Base-by-base conservation (phyloP, 225 moss, liverwort and hornwort species). In the Lunularia cruciata region DNA sequence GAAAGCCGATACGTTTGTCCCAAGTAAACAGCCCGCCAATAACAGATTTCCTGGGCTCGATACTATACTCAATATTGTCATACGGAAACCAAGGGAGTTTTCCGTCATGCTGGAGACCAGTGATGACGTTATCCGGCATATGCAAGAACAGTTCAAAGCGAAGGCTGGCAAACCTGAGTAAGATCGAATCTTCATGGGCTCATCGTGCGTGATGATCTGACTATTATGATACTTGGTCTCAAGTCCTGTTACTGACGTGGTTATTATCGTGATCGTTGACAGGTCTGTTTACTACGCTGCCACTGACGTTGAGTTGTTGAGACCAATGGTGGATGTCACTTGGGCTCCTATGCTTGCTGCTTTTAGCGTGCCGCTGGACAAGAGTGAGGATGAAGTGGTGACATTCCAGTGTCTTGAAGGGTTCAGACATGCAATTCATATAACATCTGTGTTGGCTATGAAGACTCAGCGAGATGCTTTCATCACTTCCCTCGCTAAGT, bases 341-440 rank as follows among this genome's bases (percentile, higher is more conserved):
- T 99, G 98, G 98, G 98, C 98, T 81, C 98, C 98, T 22, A 99
- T 99, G 98, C 80, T 99, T 72, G 98, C 94, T 81, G 98, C 98
- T 58, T 99, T 99, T 46, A 99, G 98, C 78, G 93, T 99, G 61
- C 98, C 98, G 34, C 79, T 99, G 61, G 98, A 99, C 69, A 93
- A 91, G 84, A 99, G 98, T 82, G 98, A 93, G 84, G 98, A 99
- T 73, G 98, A 99, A 75, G 79, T 99, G 38, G 85, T 99, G 52
- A 99, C 93, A 56, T 99, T 88, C 55, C 98, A 93, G 67, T 99
- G 98, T 72, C 88, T 99, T n/a, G 98, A 99, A 81, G 98, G 98
- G 28, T 99, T 99, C 83, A 87, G 93, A 72, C 93, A 93, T 78
- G 98, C 98, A 77, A 89, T 99, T 36, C 98, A 93, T 63, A 99